phyloP scores from a whole-genome alignment of 2,329 filamentous ascomycete species.

The Apiospora arundinis region DNA sequence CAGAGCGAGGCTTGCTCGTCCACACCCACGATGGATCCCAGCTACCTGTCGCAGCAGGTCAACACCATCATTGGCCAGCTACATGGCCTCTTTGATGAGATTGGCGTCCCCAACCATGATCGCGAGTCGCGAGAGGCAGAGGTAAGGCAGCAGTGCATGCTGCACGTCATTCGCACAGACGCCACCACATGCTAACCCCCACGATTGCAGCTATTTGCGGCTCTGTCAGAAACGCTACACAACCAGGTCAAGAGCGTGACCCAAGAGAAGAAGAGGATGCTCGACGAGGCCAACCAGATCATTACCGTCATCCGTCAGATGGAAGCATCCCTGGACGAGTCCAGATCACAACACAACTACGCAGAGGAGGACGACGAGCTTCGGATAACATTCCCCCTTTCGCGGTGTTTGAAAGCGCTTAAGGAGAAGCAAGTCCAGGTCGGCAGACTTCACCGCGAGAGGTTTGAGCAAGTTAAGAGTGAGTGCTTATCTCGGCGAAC shows the following conservation, averaged over 20 bases:
- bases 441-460: conserved; percentile 83
- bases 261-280: conserved; percentile 85
- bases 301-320: conserved; percentile 91
- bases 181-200: conserved; percentile 20
- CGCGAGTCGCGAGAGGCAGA: conserved; percentile 88
- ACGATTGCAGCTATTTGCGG: conserved; percentile 76
- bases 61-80: conserved; percentile 92
- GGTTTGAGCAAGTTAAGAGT: conserved; percentile 96
- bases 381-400: conserved; percentile 82
- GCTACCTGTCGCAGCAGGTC: conserved; percentile 93
- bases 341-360: conserved; percentile 68
- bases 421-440: conserved; percentile 87
- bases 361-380: conserved; percentile 64
- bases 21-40: conserved; percentile 74
- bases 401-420: conserved; percentile 76
- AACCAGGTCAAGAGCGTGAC: conserved; percentile 87
- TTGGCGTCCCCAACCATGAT: conserved; percentile 93
- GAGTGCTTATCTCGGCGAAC: conserved; percentile 43
- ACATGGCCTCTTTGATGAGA: conserved; percentile 95
- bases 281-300: conserved; percentile 86
- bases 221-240: conserved; percentile 88
- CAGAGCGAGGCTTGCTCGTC: not conserved
- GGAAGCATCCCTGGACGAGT: conserved; percentile 86
- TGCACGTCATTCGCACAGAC: conserved; percentile 27
- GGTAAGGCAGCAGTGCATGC: conserved; percentile 58